These are phyloP conservation scores for Elaeis guineensis DNA, from an alignment of 176 grass and related monocot species.

Conservation along the genomic window DNA sequence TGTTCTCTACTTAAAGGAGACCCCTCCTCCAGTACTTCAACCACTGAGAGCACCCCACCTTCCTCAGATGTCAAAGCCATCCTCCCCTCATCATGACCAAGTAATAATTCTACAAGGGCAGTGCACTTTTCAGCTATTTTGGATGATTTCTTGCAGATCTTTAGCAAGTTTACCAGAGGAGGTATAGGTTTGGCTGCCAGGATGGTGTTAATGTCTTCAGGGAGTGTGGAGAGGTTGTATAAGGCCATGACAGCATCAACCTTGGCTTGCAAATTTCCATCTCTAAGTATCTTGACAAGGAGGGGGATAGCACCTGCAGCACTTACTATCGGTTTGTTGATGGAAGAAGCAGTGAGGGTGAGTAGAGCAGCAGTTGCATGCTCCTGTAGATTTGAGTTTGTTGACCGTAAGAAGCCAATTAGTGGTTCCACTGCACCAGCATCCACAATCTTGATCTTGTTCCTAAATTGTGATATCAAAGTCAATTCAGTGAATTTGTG, in stretches of 20 bases:
- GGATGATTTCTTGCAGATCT: conserved; percentile 6
- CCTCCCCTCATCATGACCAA: neutral
- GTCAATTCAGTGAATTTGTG: neutral
- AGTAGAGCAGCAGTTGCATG: neutral
- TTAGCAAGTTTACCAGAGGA: conserved; percentile 16
- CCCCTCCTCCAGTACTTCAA: conserved; percentile 7
- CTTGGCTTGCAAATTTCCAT: conserved; percentile 1
- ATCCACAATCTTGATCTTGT: conserved; percentile 18
- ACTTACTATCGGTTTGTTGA: neutral
- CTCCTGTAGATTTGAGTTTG: conserved; percentile 3
- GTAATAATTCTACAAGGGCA: conserved; percentile 5
- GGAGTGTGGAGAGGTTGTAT: neutral
- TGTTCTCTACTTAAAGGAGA: conserved; percentile 1
- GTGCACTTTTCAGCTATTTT: conserved; percentile 1
- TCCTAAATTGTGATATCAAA: neutral
- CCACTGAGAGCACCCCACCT: conserved; percentile 5
- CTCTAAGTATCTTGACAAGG: conserved; percentile 1
- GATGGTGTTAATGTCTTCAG: neutral
- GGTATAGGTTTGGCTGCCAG: neutral
- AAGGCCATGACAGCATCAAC: neutral
- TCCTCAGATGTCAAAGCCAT: conserved; percentile 4
- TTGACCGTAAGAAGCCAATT: neutral
- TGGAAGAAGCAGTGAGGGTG: neutral
- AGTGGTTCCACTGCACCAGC: conserved; percentile 7
- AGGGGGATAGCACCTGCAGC: neutral